Percentiles rank a stretch among this genome's conserved stretches.
These are phyloP conservation scores for Solanum commersonii DNA, from an alignment of 257 asterid genomes.

Conservation along the genomic window DNA sequence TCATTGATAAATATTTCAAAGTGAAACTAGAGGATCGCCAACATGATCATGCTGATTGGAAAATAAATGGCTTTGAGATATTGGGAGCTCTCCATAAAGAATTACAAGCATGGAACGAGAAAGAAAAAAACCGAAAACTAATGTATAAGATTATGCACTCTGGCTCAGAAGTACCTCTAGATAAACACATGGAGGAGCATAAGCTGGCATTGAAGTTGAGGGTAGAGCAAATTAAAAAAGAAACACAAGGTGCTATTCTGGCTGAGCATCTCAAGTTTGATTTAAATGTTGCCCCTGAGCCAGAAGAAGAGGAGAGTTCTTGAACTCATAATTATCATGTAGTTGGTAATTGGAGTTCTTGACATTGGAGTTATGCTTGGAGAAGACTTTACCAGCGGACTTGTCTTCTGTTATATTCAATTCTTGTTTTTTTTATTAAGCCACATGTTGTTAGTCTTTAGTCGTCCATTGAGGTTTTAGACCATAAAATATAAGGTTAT, in stretches of 20 bases:
- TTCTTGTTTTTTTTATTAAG: neutral
- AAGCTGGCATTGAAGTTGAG: neutral
- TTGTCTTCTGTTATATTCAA: neutral
- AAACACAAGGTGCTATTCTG: neutral
- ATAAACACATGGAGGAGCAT: neutral
- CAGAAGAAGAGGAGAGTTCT: neutral
- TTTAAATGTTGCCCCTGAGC: neutral
- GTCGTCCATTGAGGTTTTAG: neutral
- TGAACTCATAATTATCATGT: neutral
- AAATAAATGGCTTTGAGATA: neutral
- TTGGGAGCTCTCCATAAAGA: neutral
- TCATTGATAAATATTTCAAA: neutral
- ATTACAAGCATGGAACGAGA: neutral
- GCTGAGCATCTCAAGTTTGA: neutral
- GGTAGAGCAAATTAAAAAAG: neutral
- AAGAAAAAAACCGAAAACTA: neutral
- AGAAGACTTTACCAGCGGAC: neutral
- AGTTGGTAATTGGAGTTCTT: neutral
- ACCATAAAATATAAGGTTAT: neutral
- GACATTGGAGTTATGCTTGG: neutral
- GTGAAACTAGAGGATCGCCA: neutral
- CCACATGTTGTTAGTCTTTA: neutral
- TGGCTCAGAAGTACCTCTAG: neutral
- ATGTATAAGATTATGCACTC: neutral
- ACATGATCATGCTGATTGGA: neutral